Evolutionary conservation across 1,139 yeast genomes (phyloP), one percentile per base, ranked within the genome.

Genomic region (Suhomyces atakaporum): DNA sequence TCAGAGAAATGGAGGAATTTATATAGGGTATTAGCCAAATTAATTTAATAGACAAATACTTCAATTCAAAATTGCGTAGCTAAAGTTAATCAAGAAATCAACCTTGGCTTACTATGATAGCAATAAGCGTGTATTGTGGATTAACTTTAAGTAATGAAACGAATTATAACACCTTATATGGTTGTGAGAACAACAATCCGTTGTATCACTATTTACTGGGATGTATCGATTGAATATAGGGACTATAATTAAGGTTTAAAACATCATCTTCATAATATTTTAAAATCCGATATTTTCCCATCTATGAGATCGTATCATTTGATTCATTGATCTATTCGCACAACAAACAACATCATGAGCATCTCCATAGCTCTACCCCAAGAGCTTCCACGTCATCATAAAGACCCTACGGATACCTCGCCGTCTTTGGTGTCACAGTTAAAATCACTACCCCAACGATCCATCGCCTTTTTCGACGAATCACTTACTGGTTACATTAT

Each of bases 1-100:
- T 25, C 71, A 66, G 33, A 47, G 74, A 32, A 54, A 56, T 7
- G 77, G 77, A 2, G 77, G 76, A 3, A 48, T 70, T 6, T 71
- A 69, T 46, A 58, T 69, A 23, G 75, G 76, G 5, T 70, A 69
- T 45, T 69, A 46, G 27, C 24, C 5, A 6, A 5, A 22, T 7
- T 18, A 18, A 18, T 6, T 5, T 18, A 18, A 18, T 18, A 18
- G 20, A 18, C 20, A 18, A 18, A 18, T 8, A 18, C 8, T 18
- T 5, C 8, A 18, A 22, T 10, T 10, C 5, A 22, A 22, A 7
- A 22, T 7, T 7, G 6, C 6, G 13, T 22, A 22, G 6, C 10
- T 6, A 22, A 22, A 9, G 6, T 22, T n/a, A n/a, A n/a, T n/a
- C n/a, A n/a, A n/a, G n/a, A n/a, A 18, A 18, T 18, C 20, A 18